Base-by-base conservation (phyloP, 2,329 filamentous ascomycete genomes). In the Fusarium mangiferae region DNA sequence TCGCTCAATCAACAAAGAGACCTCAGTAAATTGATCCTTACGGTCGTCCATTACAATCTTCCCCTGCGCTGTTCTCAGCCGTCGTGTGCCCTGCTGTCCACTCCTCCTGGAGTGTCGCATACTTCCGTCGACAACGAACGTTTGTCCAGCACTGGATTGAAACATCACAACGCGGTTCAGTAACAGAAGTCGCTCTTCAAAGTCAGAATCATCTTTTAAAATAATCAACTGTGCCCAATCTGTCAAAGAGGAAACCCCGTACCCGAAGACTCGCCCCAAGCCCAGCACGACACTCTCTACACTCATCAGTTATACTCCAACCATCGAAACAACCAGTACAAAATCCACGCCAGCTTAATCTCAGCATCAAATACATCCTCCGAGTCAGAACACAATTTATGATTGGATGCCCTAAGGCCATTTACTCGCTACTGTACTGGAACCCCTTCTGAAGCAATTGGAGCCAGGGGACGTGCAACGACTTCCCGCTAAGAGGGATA, bases 351-450 rank as follows among this genome's bases (percentile, higher is more conserved):
- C 28, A 22, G 8, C 11, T 20, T 33, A 4, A 14, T 17, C 17
- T 1, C 7, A 14, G 12, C 2, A 3, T 45, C 9, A 14, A 22
- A 30, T 6, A 28, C 0, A 22, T 11, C 15, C 9, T 55, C 15
- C 15, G 18, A 41, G 26, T 1, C 3, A 1, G 1, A 10, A 6
- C 1, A 3, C 0, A 28, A 10, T 18, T 8, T 41, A 4, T n/a
- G 15, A 42, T 55, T 55, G 51, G 51, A 30, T 6, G 41, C 22
- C 22, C 41, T 35, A 26, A 15, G 33, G 36, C 15, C 22, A 7
- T 41, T 28, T 10, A 28, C 24, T 60, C 6, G 11, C 26, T 59
- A 30, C 22, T 22, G 22, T 15, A 7, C 36, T 30, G 20, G 11
- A 35, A 28, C 24, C 58, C 44, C 17, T 30, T 13, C 35, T 7